Evolutionary conservation across 2,329 filamentous ascomycete genomes (phyloP), one percentile per base, ranked within the genome.

Genomic region (Cordyceps cicadae): DNA sequence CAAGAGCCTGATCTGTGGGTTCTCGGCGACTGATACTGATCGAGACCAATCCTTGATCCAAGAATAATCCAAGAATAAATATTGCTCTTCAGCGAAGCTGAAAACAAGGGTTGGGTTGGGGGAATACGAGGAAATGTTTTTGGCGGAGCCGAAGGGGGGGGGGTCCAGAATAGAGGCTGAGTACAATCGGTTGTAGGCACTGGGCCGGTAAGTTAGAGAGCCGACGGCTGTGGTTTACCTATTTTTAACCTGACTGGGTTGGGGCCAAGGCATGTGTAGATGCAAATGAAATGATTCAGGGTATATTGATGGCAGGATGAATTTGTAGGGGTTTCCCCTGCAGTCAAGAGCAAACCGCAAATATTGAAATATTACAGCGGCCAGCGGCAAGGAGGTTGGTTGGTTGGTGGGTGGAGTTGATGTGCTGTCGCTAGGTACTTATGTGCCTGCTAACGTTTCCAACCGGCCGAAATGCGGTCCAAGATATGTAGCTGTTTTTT

Each of bases 21-120:
- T 29, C 17, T 29, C 9, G 15, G 45, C 15, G 12, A 21, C 19
- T 19, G 19, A 43, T 19, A 12, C 7, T 50, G 15, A 50, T 57
- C 45, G 19, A 41, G 32, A 46, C 19, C 19, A 50, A 29, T 45
- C n/a, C 9, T 46, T 21, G 43, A 37, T 48, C 54, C 29, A 57
- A 57, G 45, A 55, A 55, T 34, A 55, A 37, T 48, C 54, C 29
- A 57, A 57, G 45, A 55, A 55, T 34, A 55, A 55, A 54, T n/a
- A 3, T n/a, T 43, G 39, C 21, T 29, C 34, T 11, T 8, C 5
- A 15, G 1, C 12, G 14, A 19, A 9, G 15, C 17, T 19, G 19
- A 3, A 21, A 21, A 46, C 45, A 41, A 55, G 6, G 53, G 15
- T 46, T 49, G 6, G 53, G 15, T 46, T 49, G 12, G 32, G 54